Percentiles rank a stretch among this genome's conserved stretches.
These are phyloP conservation scores for Thamnidium elegans DNA, from an alignment of 192 early-diverging fungal species.

Conservation along the genomic window DNA sequence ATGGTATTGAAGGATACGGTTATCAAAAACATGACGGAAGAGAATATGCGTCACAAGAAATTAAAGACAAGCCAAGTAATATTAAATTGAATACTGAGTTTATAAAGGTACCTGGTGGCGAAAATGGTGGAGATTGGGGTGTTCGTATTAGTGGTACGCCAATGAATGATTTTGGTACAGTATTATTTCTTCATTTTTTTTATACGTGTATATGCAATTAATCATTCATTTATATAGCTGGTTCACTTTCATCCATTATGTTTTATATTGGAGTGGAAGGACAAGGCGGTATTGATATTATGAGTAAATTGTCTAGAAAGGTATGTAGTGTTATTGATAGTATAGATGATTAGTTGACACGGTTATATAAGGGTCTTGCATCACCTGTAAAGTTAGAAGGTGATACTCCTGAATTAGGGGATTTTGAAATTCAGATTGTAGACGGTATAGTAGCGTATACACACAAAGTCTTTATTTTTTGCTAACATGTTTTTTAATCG, in stretches of 20 bases:
- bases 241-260: slow-evolving; percentile 39
- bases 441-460: slow-evolving; percentile 46
- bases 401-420: slow-evolving; percentile 64
- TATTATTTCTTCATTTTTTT: too few species aligned
- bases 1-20: slow-evolving; percentile 75
- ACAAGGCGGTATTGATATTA: slow-evolving; percentile 55
- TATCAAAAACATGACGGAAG: slow-evolving; percentile 88
- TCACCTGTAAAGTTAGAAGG: slow-evolving; percentile 49
- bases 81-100: slow-evolving; percentile 71
- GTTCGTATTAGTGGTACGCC: slow-evolving; percentile 73
- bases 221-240: too few species aligned
- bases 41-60: slow-evolving; percentile 70
- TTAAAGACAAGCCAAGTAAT: slow-evolving; percentile 65
- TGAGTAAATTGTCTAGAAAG: slow-evolving; percentile 21
- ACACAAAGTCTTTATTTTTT: background rate
- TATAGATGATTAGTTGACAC: background rate
- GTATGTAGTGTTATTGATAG: background rate
- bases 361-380: slow-evolving; percentile 24
- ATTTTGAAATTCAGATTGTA: slow-evolving; percentile 61
- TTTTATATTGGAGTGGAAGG: slow-evolving; percentile 85
- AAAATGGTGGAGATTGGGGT: slow-evolving; percentile 73
- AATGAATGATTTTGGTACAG: slow-evolving; percentile 40
- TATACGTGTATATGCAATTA: too few species aligned
- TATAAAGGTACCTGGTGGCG: slow-evolving; percentile 63
- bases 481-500: background rate